Evolutionary conservation across 75 land plant species (phyloP), one percentile per base, ranked within the genome.

Genomic region (Ceratopteris richardii): DNA sequence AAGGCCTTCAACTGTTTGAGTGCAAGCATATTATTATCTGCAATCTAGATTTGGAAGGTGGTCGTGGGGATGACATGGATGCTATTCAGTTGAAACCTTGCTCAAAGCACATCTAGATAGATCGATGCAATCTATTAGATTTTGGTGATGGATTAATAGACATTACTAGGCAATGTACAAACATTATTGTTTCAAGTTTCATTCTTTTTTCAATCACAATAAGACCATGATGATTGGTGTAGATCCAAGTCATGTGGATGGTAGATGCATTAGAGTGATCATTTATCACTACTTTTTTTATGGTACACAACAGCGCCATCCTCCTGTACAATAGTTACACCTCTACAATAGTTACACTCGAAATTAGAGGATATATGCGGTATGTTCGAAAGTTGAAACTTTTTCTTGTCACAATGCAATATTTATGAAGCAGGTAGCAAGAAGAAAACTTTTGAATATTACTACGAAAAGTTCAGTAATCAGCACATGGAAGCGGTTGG

Each of bases 221-320:
- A 94, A 94, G 72, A 80, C 98, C 6, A 86, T 94, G 78, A 83
- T 94, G 23, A 86, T 89, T 37, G 91, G 98, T 59, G 96, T 90
- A 53, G 82, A 86, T 42, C 73, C 87, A 36, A 80, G 64, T 57
- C 70, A 89, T 53, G 63, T 70, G 40, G 78, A 56, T 41, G 98
- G 89, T 61, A 70, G 96, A 52, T 78, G 87, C 57, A 85, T 88
- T 13, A 76, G 75, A 44, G 90, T 93, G 36, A 93, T 90, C 44
- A 93, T 93, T 58, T 96, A 94, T 46, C 98, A 89, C 62, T 94
- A 90, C 51, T 89, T 94, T 63, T 94, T 94, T 73, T 91, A 94
- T 72, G 91, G 98, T 29, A 94, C 98, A 2, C 66, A 74, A 20
- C 96, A 94, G 67, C 68, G 98, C 52, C 98, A 94, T 60, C 98